Evolutionary conservation across 1,284 basidiomycete genomes (phyloP), one percentile per base, ranked within the genome.

Genomic region (Kwoniella shivajii): DNA sequence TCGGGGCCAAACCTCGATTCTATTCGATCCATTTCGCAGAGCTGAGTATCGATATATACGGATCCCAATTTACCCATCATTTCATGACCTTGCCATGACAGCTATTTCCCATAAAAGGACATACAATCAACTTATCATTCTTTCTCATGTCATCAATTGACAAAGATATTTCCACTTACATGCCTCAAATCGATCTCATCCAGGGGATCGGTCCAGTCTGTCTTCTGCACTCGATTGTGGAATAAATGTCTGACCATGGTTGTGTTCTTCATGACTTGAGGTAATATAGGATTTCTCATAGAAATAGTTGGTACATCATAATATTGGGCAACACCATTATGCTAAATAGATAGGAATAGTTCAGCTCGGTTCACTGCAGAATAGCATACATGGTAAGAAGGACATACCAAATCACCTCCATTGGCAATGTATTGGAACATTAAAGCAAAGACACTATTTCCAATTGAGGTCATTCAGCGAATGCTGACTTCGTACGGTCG

Each of bases 231-330:
- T 34, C 53, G 22, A n/a, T 41, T 34, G 27, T 52, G 50, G 57
- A 75, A 75, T 38, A 60, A 54, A 11, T 71, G 63, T 27, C 45
- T 20, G 6, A 72, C 54, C 39, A 58, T n/a, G 2, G 61, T 54
- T 24, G 50, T 47, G 48, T 72, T 65, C 6, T 42, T 45, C 36
- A 72, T 31, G 11, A 67, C 55, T 2, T 60, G 44, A 3, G 61
- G 71, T 16, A 72, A 59, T 18, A 69, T 29, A 2, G 63, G 61
- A 50, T 74, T 73, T 45, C 73, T 67, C 24, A 70, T 42, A 11
- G 70, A 69, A 4, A 77, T 34, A 9, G 61, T 66, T 0, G 75
- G 75, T 11, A 72, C 56, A 51, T 77, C 75, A 60, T 77, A 77
- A 56, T 54, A 74, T 39, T 73, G 69, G 2, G 67, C 57, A 6